Percentiles rank a stretch among this genome's conserved stretches.
These are phyloP conservation scores for Cryphonectria radicalis DNA, from an alignment of 2,329 filamentous ascomycete genomes.

Conservation along the genomic window DNA sequence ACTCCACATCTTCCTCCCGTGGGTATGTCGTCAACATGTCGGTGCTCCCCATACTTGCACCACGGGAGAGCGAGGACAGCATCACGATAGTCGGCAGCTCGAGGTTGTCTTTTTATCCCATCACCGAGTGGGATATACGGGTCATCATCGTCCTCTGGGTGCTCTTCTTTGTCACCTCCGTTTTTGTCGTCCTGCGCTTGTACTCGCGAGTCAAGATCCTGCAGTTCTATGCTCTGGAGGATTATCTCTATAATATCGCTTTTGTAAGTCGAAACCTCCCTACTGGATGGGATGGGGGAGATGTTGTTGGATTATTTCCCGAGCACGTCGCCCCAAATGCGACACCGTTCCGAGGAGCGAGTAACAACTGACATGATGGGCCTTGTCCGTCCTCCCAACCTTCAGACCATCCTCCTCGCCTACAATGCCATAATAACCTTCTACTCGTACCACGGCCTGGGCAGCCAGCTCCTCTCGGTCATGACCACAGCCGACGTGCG, in stretches of 20 bases:
- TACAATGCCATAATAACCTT: slow-evolving; percentile 30
- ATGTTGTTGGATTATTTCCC: not conserved
- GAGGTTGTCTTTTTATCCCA: slow-evolving; percentile 20
- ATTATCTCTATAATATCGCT: slow-evolving; percentile 28
- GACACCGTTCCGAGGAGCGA: not conserved
- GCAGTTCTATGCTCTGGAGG: slow-evolving; percentile 29
- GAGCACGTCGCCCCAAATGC: not conserved
- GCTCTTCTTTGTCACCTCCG: slow-evolving; percentile 25
- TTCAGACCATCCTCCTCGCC: slow-evolving; percentile 26
- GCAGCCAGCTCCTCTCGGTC: slow-evolving; percentile 22
- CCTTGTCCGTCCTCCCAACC: not conserved
- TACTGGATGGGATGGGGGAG: not conserved
- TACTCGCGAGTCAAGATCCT: slow-evolving; percentile 28
- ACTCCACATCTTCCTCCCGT: not conserved
- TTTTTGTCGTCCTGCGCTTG: slow-evolving; percentile 26
- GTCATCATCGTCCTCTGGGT: slow-evolving; percentile 29
- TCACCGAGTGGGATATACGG: slow-evolving; percentile 24
- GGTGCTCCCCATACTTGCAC: slow-evolving; percentile 17
- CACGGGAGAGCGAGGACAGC: slow-evolving; percentile 20
- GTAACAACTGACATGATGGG: not conserved
- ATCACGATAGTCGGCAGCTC: slow-evolving; percentile 20
- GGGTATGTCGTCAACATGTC: slow-evolving; percentile 21
- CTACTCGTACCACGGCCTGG: slow-evolving; percentile 29
- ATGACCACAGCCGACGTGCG: slow-evolving; percentile 26
- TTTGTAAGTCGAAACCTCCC: slow-evolving; percentile 20